These are phyloP conservation scores for Actinomortierella ambigua DNA, from an alignment of 371 early-diverging fungal species.

Conservation along the genomic window DNA sequence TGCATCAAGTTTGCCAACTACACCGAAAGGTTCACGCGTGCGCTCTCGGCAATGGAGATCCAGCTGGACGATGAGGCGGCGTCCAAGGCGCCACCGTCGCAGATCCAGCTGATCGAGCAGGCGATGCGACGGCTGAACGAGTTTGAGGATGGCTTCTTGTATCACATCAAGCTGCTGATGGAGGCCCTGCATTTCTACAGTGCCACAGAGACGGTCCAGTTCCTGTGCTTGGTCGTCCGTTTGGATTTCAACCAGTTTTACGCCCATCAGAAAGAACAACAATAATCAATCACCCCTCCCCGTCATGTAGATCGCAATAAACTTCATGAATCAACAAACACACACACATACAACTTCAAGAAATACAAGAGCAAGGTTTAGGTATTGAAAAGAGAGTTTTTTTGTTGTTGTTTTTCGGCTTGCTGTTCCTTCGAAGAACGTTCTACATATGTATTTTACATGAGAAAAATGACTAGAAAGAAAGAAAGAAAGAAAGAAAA, in stretches of 20 bases:
- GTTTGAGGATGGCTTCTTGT: constrained; percentile 67
- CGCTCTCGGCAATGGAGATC: constrained; percentile 48
- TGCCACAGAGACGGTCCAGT: constrained; percentile 73
- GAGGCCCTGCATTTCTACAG: constrained; percentile 80
- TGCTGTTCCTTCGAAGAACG: no score
- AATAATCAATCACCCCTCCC: no score
- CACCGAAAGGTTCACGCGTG: constrained; percentile 55
- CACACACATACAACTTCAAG: no score
- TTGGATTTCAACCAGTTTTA: constrained; percentile 77
- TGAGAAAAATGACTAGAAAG: no score
- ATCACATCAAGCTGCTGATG: constrained; percentile 73
- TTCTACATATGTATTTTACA: no score
- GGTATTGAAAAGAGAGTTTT: no score
- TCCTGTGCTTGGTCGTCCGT: constrained; percentile 76
- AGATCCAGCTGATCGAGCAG: constrained; percentile 39
- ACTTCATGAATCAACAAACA: no score
- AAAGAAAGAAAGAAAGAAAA: no score
- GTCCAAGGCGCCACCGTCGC: constrained; percentile 35
- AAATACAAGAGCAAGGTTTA: no score
- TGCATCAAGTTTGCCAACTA: constrained; percentile 70
- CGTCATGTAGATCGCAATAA: no score
- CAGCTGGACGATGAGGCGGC: constrained; percentile 51
- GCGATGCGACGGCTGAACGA: constrained; percentile 50
- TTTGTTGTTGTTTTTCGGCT: no score
- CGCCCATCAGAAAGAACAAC: constrained; percentile 26